A percentile compares a stretch with the other conserved stretches of the same genome.
Evolutionary conservation across 1,284 basidiomycete genomes (phyloP).

Genomic region (Cutaneotrichosporon dermatis): DNA sequence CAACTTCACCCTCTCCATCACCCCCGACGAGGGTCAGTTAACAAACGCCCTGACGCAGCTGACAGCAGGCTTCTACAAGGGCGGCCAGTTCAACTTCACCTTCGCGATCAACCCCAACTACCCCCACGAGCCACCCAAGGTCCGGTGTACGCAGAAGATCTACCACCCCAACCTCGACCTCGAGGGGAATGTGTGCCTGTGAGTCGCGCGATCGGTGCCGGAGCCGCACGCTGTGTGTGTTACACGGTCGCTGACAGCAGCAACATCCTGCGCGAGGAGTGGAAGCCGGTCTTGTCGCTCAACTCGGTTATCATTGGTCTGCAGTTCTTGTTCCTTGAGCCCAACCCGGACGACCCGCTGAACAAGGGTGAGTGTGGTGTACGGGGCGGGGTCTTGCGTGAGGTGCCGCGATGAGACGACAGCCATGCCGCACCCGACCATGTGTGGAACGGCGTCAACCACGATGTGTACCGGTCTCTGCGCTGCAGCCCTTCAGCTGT

Average conservation of each 20-base stretch:
- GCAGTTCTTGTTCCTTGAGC: conserved; percentile 97
- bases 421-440: too few species aligned
- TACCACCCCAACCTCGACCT: conserved; percentile 99
- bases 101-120: conserved; percentile 97
- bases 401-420: too few species aligned
- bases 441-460: too few species aligned
- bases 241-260: conserved; percentile 20
- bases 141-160: conserved; percentile 97
- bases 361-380: conserved; percentile 60
- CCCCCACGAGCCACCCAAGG: conserved; percentile 98
- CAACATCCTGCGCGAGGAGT: conserved; percentile 98
- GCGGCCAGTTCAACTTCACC: conserved; percentile 86
- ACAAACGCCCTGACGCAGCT: not conserved
- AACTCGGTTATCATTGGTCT: conserved; percentile 97
- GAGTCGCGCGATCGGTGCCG: conserved; percentile 9
- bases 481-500: too few species aligned
- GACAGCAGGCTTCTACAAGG: conserved; percentile 88
- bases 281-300: conserved; percentile 95
- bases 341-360: conserved; percentile 95
- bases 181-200: conserved; percentile 88
- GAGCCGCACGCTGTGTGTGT: too few species aligned
- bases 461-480: too few species aligned
- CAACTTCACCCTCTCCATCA: conserved; percentile 92
- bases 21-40: conserved; percentile 84
- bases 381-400: too few species aligned